Evolutionary conservation across 805 yeast species (phyloP), one percentile per base, ranked within the genome.

Genomic region (Teunomyces atbi): DNA sequence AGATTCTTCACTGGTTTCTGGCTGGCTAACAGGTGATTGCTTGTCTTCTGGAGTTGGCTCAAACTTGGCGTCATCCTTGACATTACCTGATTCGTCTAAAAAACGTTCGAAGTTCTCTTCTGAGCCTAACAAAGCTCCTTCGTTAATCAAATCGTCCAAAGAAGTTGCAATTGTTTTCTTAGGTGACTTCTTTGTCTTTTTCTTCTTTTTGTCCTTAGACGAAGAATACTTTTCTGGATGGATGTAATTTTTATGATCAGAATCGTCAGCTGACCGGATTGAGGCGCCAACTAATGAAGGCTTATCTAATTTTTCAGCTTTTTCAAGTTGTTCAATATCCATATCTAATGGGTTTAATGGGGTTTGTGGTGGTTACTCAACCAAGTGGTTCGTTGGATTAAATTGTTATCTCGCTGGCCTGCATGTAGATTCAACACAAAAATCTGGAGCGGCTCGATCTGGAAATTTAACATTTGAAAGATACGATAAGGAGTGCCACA

Each of bases 281-380:
- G 81, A 72, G 6, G 78, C 65, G 8, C 84, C 84, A 26, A 79
- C 76, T 50, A 80, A 65, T 20, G 83, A 77, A 7, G 84, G 83
- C 18, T 71, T 61, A 15, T 64, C 58, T 42, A 71, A 65, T 54
- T 65, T 71, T 54, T 78, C 79, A 13, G 79, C 79, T 50, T 71
- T 74, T 60, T 78, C 80, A 45, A 76, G 68, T 60, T 79, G 67
- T 62, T 76, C 81, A 59, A 74, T 68, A 58, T 77, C 80, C 81
- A 77, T 77, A n/a, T 36, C 10, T 30, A 15, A 30, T 30, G 33
- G 56, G 27, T 33, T 26, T 36, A 16, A 18, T 36, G 41, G 15
- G 33, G 32, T 13, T 30, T 18, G 12, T 32, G 16, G 30, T 18
- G 16, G 30, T 18, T 41, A 11, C 6, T 15, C 23, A 26, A 33